Evolutionary conservation across 176 grass and related monocot genomes (phyloP).

Genomic region (Musa schizocarpa): DNA sequence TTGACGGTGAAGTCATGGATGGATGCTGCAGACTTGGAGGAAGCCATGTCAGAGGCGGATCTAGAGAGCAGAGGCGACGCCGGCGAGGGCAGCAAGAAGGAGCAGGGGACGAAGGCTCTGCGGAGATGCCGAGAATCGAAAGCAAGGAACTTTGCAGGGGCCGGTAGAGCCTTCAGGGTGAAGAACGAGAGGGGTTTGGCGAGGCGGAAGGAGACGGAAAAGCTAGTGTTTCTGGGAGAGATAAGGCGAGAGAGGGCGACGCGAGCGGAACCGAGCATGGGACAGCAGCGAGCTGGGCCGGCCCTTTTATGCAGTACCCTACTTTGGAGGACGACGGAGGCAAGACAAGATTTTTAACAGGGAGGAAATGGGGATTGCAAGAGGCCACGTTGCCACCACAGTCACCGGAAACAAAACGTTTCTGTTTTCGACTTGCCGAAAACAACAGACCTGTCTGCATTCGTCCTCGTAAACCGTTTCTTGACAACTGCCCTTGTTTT

Average conservation of each 20-base stretch:
- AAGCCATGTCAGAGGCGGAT: conserved; percentile 51
- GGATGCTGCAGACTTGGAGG: conserved; percentile 44
- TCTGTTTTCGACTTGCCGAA: no score
- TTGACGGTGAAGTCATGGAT: conserved; percentile 95
- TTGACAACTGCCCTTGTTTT: no score
- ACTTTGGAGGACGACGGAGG: no score
- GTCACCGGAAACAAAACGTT: no score
- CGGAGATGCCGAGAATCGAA: not conserved
- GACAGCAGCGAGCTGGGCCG: not conserved
- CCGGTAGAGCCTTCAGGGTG: not conserved
- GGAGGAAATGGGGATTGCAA: no score
- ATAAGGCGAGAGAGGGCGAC: not conserved
- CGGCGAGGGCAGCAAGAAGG: not conserved
- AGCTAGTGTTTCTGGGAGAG: not conserved
- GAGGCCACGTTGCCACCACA: no score
- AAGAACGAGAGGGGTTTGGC: not conserved
- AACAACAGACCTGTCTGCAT: no score
- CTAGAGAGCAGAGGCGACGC: not conserved
- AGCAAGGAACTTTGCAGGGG: not conserved
- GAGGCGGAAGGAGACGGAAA: not conserved
- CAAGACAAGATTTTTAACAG: no score
- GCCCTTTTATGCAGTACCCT: no score
- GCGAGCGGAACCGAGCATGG: not conserved
- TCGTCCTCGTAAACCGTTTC: no score
- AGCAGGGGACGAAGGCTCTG: not conserved